Percentiles rank a stretch among this genome's conserved stretches.
Evolutionary conservation across 768 basidiomycete genomes (phyloP).

Genomic region (Tricholoma sp.): DNA sequence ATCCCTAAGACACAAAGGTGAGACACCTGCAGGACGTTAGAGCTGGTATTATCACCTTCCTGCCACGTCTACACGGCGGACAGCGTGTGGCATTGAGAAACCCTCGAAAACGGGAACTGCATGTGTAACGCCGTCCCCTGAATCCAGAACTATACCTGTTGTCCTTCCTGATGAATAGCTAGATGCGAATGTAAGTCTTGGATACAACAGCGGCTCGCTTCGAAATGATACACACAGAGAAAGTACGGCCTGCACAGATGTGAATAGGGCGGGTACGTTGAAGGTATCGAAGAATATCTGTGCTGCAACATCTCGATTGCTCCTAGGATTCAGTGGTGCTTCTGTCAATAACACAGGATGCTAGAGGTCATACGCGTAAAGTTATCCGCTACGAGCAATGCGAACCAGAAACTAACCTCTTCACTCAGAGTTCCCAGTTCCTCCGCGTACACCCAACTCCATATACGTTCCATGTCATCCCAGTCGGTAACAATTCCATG

Average conservation of each 20-base stretch:
- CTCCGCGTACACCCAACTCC: conserved; percentile 96
- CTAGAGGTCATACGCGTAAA: conserved; percentile 37
- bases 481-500: conserved; percentile 99
- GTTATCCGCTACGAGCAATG: conserved; percentile 12
- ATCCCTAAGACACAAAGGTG: conserved; percentile 51
- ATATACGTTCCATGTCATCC: conserved; percentile 99
- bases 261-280: conserved; percentile 97
- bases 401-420: conserved; percentile 57
- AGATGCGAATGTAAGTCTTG: conserved; percentile 12
- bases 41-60: conserved; percentile 61
- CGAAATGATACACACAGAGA: conserved; percentile 65
- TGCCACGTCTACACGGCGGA: conserved; percentile 92
- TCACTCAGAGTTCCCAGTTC: conserved; percentile 94
- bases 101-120: conserved; percentile 99
- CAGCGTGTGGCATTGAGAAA: conserved; percentile 98
- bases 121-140: conserved; percentile 97
- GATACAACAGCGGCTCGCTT: neutral
- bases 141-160: conserved; percentile 98
- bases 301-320: conserved; percentile 93
- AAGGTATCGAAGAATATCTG: conserved; percentile 99
- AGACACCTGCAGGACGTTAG: conserved; percentile 1
- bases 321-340: conserved; percentile 94
- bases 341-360: conserved; percentile 97
- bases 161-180: conserved; percentile 98
- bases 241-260: conserved; percentile 94